Evolutionary conservation across 2,329 filamentous ascomycete species (phyloP).

Genomic region (Paecilomyces variotii): DNA sequence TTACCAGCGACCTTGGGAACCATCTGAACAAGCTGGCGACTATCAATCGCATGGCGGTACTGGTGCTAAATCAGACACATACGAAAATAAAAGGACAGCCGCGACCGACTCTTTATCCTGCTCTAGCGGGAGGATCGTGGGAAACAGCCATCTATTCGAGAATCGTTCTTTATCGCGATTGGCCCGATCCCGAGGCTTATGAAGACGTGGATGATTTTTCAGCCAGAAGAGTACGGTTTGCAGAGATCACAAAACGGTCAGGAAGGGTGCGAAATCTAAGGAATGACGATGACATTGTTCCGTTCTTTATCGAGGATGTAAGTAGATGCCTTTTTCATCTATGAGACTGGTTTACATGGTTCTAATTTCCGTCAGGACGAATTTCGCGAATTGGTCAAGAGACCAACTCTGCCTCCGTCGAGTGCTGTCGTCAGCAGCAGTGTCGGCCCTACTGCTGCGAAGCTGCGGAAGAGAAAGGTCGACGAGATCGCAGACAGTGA

Average conservation of each 20-base stretch:
- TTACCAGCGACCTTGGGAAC: constrained; percentile 58
- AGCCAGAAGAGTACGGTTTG: constrained; percentile 48
- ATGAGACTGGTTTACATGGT: neutral
- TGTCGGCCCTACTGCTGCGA: constrained; percentile 6
- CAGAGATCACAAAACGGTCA: constrained; percentile 57
- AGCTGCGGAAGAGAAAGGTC: constrained; percentile 33
- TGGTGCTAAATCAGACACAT: constrained; percentile 71
- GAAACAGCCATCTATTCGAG: constrained; percentile 67
- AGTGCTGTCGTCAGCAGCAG: constrained; percentile 3
- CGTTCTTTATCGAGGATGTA: constrained; percentile 34
- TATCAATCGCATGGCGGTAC: constrained; percentile 61
- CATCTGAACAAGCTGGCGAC: constrained; percentile 64
- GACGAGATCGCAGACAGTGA: constrained; percentile 39
- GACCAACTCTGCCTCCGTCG: constrained; percentile 1
- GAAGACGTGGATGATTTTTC: constrained; percentile 18
- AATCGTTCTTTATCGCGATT: constrained; percentile 73
- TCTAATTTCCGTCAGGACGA: constrained; percentile 7
- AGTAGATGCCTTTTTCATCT: constrained; percentile 2
- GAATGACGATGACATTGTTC: constrained; percentile 23
- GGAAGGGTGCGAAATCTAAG: constrained; percentile 38
- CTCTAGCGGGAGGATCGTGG: constrained; percentile 70
- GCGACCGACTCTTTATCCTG: constrained; percentile 62
- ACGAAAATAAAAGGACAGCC: constrained; percentile 66
- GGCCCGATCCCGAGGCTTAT: constrained; percentile 41
- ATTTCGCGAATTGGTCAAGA: constrained; percentile 7